Evolutionary conservation across 2,329 filamentous ascomycete species (phyloP).

Genomic region (Arthroderma sp.): DNA sequence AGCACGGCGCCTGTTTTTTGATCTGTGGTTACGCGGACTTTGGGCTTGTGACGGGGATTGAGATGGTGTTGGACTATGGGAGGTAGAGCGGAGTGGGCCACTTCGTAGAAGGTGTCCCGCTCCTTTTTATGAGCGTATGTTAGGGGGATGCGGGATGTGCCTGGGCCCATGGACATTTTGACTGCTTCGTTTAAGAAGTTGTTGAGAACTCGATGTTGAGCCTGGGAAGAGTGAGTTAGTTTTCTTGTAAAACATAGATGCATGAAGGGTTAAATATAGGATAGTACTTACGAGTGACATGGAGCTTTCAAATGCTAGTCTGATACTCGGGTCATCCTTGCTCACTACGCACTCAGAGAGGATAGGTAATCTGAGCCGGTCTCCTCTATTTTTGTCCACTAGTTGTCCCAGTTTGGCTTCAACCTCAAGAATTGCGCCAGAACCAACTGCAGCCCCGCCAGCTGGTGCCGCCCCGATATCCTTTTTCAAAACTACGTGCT

Average conservation of each 20-base stretch:
- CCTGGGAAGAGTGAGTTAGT: slow-evolving; percentile 32
- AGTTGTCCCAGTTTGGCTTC: slow-evolving; percentile 86
- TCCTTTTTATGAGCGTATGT: slow-evolving; percentile 73
- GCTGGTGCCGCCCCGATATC: slow-evolving; percentile 44
- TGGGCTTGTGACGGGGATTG: slow-evolving; percentile 44
- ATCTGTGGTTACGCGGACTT: slow-evolving; percentile 64
- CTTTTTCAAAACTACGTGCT: slow-evolving; percentile 54
- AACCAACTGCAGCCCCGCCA: slow-evolving; percentile 44
- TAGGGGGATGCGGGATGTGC: slow-evolving; percentile 33
- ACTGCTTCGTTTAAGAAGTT: slow-evolving; percentile 64
- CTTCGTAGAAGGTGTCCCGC: slow-evolving; percentile 69
- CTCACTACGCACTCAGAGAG: slow-evolving; percentile 57
- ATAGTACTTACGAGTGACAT: slow-evolving; percentile 65
- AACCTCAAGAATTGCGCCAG: slow-evolving; percentile 70
- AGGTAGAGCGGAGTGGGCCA: slow-evolving; percentile 52
- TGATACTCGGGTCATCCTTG: slow-evolving; percentile 37
- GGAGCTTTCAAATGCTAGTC: slow-evolving; percentile 64
- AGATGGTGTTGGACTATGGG: slow-evolving; percentile 50
- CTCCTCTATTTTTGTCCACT: slow-evolving; percentile 56
- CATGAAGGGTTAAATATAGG: slow-evolving; percentile 2
- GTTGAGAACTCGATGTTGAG: slow-evolving; percentile 73
- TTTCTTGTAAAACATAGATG: slow-evolving; percentile 8
- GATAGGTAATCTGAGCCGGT: slow-evolving; percentile 55
- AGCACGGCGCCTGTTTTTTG: slow-evolving; percentile 56
- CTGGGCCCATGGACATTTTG: slow-evolving; percentile 36